Percentiles rank a stretch among this genome's conserved stretches.
Conservation (phyloP, 768 basidiomycete species). For the Tricholoma saponaceum region DNA sequence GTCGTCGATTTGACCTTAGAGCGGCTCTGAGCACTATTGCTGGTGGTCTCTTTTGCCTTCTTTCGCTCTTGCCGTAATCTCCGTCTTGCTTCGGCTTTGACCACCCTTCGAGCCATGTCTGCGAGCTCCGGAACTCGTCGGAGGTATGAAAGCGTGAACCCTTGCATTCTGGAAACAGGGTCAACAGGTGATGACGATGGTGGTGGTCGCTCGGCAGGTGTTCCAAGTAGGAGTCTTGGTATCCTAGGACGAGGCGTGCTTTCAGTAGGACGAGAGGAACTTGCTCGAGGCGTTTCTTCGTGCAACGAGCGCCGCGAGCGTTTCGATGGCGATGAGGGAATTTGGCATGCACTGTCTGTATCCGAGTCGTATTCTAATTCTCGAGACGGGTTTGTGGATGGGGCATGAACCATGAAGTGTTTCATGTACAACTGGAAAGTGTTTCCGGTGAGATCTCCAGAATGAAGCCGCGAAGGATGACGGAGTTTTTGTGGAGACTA, state of each 20-base stretch:
- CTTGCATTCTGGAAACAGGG: constrained; percentile 22
- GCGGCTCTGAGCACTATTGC: not conserved
- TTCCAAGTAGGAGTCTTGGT: constrained; percentile 7
- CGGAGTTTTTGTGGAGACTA: constrained; percentile 50
- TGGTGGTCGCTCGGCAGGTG: not conserved
- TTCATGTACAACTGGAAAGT: constrained; percentile 75
- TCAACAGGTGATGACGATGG: not conserved
- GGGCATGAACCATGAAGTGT: constrained; percentile 69
- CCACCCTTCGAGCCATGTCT: constrained; percentile 60
- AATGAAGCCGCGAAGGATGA: constrained; percentile 67
- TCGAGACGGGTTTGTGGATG: constrained; percentile 10
- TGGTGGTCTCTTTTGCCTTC: constrained; percentile 30
- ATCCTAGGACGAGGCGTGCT: constrained; percentile 24
- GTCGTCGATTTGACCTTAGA: not conserved
- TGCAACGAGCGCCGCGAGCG: not conserved
- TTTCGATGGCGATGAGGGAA: constrained; percentile 9
- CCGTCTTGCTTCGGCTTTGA: constrained; percentile 54
- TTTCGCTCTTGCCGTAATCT: constrained; percentile 47
- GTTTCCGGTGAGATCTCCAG: constrained; percentile 63
- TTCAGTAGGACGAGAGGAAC: not conserved
- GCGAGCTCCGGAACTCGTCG: constrained; percentile 73
- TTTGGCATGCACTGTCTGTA: not conserved
- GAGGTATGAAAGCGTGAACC: constrained; percentile 72
- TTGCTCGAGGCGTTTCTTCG: constrained; percentile 23
- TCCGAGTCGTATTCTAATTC: constrained; percentile 14